Evolutionary conservation across 2,329 filamentous ascomycete genomes (phyloP), one percentile per base, ranked within the genome.

Genomic region (Coniochaeta sp.): DNA sequence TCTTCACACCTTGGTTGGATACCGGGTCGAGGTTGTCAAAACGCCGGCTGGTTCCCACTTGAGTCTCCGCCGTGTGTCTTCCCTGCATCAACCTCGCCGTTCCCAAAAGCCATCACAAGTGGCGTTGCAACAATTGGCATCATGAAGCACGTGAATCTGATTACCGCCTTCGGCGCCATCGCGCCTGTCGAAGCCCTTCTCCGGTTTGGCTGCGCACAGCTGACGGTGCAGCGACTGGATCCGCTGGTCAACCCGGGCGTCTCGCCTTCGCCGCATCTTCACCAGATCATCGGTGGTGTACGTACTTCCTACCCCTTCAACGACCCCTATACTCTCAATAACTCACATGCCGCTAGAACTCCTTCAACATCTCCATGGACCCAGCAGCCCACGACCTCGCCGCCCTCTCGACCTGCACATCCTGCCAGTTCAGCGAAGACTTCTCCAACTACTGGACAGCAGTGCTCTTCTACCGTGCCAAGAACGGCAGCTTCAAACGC

Each of bases 251-350:
- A 69, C 35, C 69, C 69, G 4, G 80, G 79, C 3, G 54, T 58
- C 32, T 71, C 76, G 20, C 77, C 80, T 4, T 74, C 79, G 4
- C 65, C 67, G 20, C 81, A 85, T 68, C 71, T 82, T 10, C 82
- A 85, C 60, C 79, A 78, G 46, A 76, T 85, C 54, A 74, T 79
- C 52, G 81, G 83, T 58, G 73, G 72, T 4, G 68, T 70, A 64
- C 45, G 65, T 51, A 28, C 38, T 6, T n/a, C n/a, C 8, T 12
- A 28, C 13, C 13, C 12, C 4, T 30, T 12, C 5, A 28, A n/a
- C n/a, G 14, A 18, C 16, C 8, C 5, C 13, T 10, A 20, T n/a
- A 32, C 9, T 9, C 9, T 32, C 30, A 9, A 32, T 9, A 32
- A 10, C 28, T 46, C 24, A 46, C 49, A 16, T 16, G 22, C 14